Base-by-base conservation (phyloP, 768 basidiomycete species). In the Boletus fagicola region DNA sequence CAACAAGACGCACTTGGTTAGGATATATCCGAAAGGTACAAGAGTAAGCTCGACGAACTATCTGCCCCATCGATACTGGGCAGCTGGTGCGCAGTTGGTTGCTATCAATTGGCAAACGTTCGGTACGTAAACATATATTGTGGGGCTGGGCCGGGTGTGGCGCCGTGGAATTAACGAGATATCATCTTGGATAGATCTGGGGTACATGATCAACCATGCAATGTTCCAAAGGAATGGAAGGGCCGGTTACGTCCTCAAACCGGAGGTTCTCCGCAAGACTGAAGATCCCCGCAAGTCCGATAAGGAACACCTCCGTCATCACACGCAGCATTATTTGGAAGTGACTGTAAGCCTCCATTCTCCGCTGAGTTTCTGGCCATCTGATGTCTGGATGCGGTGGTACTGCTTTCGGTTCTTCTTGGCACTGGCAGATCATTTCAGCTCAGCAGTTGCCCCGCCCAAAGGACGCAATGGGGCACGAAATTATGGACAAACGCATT, bases 51-150 rank as follows among this genome's bases (percentile, higher is more conserved):
- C 90, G 61, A 85, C 85, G 24, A 98, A 98, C 67, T 98, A 88
- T 64, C 81, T 89, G 59, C 95, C 95, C 8, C 87, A 94, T 72
- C 80, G 85, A 18, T 94, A 85, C 68, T 99, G 96, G 96, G 84
- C 85, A 1, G 85, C 85, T 2, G 96, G 96, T 0, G 82, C 85
- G 13, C 95, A 98, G 71, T 73, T 98, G 6, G 94, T 94, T 0
- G 94, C 96, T 9, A 80, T 99, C 53, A 99, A 99, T 72, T 98
- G 94, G 94, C 96, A 99, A 73, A 98, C 94, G 0, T 87, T 87
- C 62, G 94, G 94, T 95, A 67, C 54, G 86, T 77, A 15, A 46
- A 47, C 20, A 31, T 1, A 47, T n/a, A 20, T 33, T 5, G 1
- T 5, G 1, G 16, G 30, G 1, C 2, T 49, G 2, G 16, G 22